phyloP scores from a whole-genome alignment of 345 rosid genomes.

The Eucalyptus decipiens region DNA sequence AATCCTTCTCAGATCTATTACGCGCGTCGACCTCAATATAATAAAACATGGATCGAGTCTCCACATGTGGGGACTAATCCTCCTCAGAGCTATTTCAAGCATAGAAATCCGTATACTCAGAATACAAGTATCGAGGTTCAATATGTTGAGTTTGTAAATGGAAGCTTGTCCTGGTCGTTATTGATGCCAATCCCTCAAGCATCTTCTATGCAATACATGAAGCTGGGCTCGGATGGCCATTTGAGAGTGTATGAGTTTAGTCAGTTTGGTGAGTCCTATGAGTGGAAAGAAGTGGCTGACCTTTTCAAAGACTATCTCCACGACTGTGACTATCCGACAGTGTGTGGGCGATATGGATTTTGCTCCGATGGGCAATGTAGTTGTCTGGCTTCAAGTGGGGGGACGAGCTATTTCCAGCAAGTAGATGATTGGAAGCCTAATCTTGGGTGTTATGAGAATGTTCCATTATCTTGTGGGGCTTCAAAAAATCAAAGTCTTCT shows the following conservation, averaged over 20 bases:
- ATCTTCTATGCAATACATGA: not conserved
- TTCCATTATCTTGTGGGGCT: not conserved
- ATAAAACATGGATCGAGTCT: no score
- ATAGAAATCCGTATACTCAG: no score
- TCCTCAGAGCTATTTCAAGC: no score
- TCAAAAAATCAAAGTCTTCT: not conserved
- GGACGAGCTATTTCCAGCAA: not conserved
- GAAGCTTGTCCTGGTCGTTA: no score
- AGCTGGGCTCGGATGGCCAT: constrained; percentile 6
- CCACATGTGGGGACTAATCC: no score
- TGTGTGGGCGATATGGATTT: not conserved
- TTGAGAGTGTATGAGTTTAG: not conserved
- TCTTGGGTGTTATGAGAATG: not conserved
- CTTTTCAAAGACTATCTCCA: not conserved
- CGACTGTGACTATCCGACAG: not conserved
- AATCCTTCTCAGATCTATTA: no score
- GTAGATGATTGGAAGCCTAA: not conserved
- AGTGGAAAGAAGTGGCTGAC: not conserved
- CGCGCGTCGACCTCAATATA: fast-evolving
- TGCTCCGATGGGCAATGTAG: not conserved
- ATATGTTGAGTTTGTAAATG: no score
- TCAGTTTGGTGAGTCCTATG: no score
- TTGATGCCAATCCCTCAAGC: not conserved
- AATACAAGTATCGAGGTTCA: no score
- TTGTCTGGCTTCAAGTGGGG: not conserved